Evolutionary conservation across 2,329 filamentous ascomycete genomes (phyloP).

Genomic region (Iodosphaeria phyllophila): DNA sequence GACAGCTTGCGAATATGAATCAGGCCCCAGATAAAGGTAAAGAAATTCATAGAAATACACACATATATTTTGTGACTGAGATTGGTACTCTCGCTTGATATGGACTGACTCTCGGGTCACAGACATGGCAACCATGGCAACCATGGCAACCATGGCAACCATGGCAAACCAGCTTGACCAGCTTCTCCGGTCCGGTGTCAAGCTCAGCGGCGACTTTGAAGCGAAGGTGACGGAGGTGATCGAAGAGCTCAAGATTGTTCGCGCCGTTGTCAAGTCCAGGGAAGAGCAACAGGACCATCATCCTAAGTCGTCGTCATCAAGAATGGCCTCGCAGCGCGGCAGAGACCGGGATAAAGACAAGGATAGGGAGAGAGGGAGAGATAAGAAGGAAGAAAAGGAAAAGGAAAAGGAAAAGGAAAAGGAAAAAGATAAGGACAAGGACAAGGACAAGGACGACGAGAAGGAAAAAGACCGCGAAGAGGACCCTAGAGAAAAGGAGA

Average conservation of each 20-base stretch:
- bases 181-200: constrained; percentile 15
- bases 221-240: constrained; percentile 14
- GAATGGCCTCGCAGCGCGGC: constrained; percentile 9
- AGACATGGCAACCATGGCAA: background rate
- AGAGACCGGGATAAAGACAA: too few species aligned
- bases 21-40: constrained; percentile 12
- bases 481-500: too few species aligned
- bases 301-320: constrained; percentile 7
- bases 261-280: constrained; percentile 20
- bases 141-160: constrained; percentile 8
- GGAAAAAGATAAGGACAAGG: too few species aligned
- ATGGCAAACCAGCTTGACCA: constrained; percentile 15
- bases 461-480: too few species aligned
- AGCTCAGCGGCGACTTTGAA: constrained; percentile 11
- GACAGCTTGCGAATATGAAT: constrained; percentile 17
- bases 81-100: too few species aligned
- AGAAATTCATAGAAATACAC: background rate
- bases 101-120: too few species aligned
- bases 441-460: too few species aligned
- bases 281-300: constrained; percentile 17
- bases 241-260: constrained; percentile 18
- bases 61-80: too few species aligned
- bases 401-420: too few species aligned
- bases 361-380: too few species aligned
- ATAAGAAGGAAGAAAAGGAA: too few species aligned